Evolutionary conservation across 257 asterid genomes (phyloP), one percentile per base, ranked within the genome.

Genomic region (Mentha longifolia): DNA sequence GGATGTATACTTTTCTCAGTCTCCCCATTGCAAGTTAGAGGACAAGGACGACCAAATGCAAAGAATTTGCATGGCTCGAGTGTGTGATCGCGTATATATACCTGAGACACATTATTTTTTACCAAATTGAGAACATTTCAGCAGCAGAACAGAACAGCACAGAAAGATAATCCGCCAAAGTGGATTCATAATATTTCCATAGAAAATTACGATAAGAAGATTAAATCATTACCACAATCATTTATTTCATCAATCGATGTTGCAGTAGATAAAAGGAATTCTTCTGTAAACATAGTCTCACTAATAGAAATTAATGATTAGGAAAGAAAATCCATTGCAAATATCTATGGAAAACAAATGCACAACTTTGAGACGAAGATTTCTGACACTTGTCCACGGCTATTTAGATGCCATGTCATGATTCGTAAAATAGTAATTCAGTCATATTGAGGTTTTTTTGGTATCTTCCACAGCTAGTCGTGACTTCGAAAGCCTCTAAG

Each of bases 31-130:
- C 99, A 94, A 75, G 67, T 74, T 78, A 83, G 61, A 70, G 87
- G 90, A 71, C 96, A 94, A 68, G 86, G 87, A 69, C 84, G 99
- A 43, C 99, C 99, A 77, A 88, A 71, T 70, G 84, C 85, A 75
- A 72, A 91, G 79, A 82, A 91, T 56, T 86, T 83, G 73, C 64
- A 45, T 4, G 97, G 92, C 54, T 88, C 92, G 78, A 94, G 86
- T 61, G 96, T 68, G 75, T 88, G 92, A 76, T 94, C 97, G 35
- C 97, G 97, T 67, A 94, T 89, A 70, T 91, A 94, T 33, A 85
- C 93, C 99, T 94, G 91, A 70, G 75, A 67, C 54, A 61, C 49
- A 77, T 76, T 54, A 0, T 50, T 43, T 41, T 47, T 17, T 17
- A 71, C n/a, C 15, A 60, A 15, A 16, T 10, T 3, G 0, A 35